Conservation (phyloP, 371 early-diverging fungal species). For the Circinella minor region DNA sequence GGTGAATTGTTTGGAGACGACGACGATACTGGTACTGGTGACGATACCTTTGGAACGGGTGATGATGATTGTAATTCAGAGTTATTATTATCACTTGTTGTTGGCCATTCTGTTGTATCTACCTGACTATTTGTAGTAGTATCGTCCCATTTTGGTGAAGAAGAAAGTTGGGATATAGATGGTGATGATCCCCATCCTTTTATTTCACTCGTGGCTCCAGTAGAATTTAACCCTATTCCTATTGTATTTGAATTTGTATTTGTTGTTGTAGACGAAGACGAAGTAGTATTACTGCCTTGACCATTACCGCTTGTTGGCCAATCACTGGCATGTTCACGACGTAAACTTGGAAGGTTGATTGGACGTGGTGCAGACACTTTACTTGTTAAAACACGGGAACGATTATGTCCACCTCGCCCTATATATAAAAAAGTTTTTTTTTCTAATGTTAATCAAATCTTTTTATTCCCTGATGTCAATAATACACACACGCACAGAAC, state of each 20-base stretch:
- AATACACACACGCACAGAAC: neutral
- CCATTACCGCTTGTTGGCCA: constrained; percentile 9
- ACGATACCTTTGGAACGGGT: constrained; percentile 10
- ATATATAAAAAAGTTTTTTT: neutral
- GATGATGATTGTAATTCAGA: constrained; percentile 10
- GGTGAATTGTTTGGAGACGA: constrained; percentile 16
- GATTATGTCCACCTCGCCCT: constrained; percentile 37
- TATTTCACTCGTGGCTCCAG: constrained; percentile 1
- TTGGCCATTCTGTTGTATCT: neutral
- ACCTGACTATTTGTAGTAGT: neutral
- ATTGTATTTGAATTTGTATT: neutral
- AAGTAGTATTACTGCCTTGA: neutral
- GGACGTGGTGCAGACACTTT: constrained; percentile 57
- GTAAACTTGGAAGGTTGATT: constrained; percentile 51
- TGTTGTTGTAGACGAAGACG: constrained; percentile 16
- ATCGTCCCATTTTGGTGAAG: constrained; percentile 19
- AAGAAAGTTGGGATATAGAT: constrained; percentile 20
- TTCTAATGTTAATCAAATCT: neutral
- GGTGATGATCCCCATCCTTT: constrained; percentile 41
- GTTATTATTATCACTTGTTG: neutral
- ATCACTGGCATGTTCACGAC: constrained; percentile 40
- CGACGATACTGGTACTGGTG: constrained; percentile 10
- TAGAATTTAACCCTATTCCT: too few species aligned
- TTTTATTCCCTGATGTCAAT: neutral
- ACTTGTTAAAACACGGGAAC: constrained; percentile 37